These are phyloP conservation scores for Nannizziopsis arthrosporioides DNA, from an alignment of 2,329 filamentous ascomycete genomes.

Conservation along the genomic window DNA sequence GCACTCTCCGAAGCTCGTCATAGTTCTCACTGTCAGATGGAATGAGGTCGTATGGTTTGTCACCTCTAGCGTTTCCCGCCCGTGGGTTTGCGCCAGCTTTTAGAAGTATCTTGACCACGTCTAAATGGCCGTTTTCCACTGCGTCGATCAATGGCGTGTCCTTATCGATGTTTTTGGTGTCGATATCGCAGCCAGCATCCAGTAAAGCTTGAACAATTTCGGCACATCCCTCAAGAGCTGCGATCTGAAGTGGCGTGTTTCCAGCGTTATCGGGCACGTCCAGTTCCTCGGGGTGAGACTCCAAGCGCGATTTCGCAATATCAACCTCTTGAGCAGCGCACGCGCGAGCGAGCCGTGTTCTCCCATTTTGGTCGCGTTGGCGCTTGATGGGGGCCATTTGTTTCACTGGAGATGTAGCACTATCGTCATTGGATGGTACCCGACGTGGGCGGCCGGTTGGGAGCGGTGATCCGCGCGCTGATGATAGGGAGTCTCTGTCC, in stretches of 20 bases:
- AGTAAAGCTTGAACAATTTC: conserved; percentile 82
- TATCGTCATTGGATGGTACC: conserved; percentile 30
- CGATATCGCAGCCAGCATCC: conserved; percentile 69
- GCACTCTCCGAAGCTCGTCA: conserved; percentile 61
- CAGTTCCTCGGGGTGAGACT: conserved; percentile 73
- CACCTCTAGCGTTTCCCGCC: conserved; percentile 79
- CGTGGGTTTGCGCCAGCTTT: conserved; percentile 83
- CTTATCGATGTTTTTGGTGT: conserved; percentile 65
- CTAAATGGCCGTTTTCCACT: conserved; percentile 85
- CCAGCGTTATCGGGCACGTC: conserved; percentile 86
- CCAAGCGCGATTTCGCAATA: conserved; percentile 58
- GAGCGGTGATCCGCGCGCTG: conserved; percentile 34
- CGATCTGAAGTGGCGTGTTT: conserved; percentile 93
- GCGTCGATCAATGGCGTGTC: conserved; percentile 94
- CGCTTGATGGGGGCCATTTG: conserved; percentile 61
- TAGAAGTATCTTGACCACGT: conserved; percentile 73
- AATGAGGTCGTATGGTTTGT: conserved; percentile 80
- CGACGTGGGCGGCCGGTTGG: conserved; percentile 35
- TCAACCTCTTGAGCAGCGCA: conserved; percentile 79
- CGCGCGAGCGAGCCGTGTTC: conserved; percentile 79
- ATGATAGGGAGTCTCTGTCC: conserved; percentile 36
- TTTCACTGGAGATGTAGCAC: conserved; percentile 53
- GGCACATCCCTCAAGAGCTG: conserved; percentile 72
- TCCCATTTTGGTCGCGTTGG: conserved; percentile 81
- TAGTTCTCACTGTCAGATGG: conserved; percentile 62